Evolutionary conservation across 2,329 filamentous ascomycete species (phyloP).

Genomic region (Thermoascus crustaceus): DNA sequence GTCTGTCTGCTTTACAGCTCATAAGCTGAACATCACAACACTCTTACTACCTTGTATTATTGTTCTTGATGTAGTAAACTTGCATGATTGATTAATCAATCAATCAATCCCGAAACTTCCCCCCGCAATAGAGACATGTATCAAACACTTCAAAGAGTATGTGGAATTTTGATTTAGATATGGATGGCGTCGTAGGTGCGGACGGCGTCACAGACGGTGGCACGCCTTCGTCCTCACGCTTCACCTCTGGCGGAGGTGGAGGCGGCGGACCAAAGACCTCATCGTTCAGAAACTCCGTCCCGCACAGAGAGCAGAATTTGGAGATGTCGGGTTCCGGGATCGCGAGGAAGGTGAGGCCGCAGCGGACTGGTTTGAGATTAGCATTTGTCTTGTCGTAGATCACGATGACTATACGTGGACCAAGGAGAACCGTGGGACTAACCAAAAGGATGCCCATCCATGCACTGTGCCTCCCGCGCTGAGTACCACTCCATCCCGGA

Average conservation of each 20-base stretch:
- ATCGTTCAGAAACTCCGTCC: slow-evolving; percentile 41
- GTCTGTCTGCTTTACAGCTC: too few species aligned
- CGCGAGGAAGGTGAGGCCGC: slow-evolving; percentile 46
- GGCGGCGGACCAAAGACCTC: slow-evolving; percentile 29
- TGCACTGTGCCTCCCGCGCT: slow-evolving; percentile 40
- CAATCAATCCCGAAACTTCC: slow-evolving; percentile 26
- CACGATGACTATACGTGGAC: neutral
- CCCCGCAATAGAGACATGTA: slow-evolving; percentile 28
- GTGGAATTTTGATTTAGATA: slow-evolving; percentile 9
- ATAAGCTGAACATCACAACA: too few species aligned
- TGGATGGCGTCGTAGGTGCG: too few species aligned
- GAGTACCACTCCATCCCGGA: slow-evolving; percentile 41
- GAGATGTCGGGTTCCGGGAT: slow-evolving; percentile 48
- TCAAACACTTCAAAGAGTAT: slow-evolving; percentile 25
- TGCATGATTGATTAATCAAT: too few species aligned
- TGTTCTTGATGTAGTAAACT: too few species aligned
- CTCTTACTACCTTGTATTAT: too few species aligned
- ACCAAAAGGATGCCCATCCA: slow-evolving; percentile 46
- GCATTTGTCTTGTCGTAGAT: slow-evolving; percentile 6
- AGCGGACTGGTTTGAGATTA: slow-evolving; percentile 39
- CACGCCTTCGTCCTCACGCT: slow-evolving; percentile 1
- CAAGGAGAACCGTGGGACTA: slow-evolving; percentile 11
- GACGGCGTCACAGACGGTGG: too few species aligned
- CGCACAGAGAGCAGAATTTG: slow-evolving; percentile 48
- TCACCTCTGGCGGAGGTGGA: slow-evolving; percentile 6